Evolutionary conservation across 257 asterid species (phyloP), one percentile per base, ranked within the genome.

Genomic region (Forsythia viridissima): DNA sequence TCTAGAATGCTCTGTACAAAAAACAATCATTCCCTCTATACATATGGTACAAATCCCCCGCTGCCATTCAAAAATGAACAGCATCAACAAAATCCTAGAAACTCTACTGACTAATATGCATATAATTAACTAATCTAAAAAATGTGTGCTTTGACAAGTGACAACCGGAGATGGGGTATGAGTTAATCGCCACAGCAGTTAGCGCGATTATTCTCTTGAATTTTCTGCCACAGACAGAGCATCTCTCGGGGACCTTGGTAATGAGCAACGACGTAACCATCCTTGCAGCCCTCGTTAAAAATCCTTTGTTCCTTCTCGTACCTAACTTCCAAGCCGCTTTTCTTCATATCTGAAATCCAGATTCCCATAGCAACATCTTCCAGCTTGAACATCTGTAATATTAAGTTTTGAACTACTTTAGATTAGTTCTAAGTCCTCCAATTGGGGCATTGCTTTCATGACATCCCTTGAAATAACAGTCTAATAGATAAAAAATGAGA

Each of bases 321-420:
- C 77, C 77, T 87, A 79, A 96, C 94, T 81, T 87, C 83, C 80
- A 91, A 20, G 52, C 98, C 97, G 24, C 85, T 87, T 76, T 87
- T 88, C 80, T 87, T 90, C 95, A 96, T 86, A 73, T 88, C 96
- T 1, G 86, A 90, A 30, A 96, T 91, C 99, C 99, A 96, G 78
- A 91, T 94, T 48, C 97, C 99, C 98, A 93, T 92, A 13, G 97
- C 96, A 10, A 93, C 97, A 15, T 96, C 98, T 89, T 96, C 99
- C 18, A 96, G 95, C 90, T 92, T 96, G 84, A 96, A 96, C 87
- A 96, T 90, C 97, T 96, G 94, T 72, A 68, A 18, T 30, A 13
- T 38, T 41, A 6, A 74, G 59, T 66, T 16, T 4, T 70, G 48
- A 65, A 48, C 21, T 8, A 55, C 65, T 55, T 55, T 4, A 11